Evolutionary conservation across 1,139 yeast species (phyloP).

Genomic region (Yamadazyma atlantica): DNA sequence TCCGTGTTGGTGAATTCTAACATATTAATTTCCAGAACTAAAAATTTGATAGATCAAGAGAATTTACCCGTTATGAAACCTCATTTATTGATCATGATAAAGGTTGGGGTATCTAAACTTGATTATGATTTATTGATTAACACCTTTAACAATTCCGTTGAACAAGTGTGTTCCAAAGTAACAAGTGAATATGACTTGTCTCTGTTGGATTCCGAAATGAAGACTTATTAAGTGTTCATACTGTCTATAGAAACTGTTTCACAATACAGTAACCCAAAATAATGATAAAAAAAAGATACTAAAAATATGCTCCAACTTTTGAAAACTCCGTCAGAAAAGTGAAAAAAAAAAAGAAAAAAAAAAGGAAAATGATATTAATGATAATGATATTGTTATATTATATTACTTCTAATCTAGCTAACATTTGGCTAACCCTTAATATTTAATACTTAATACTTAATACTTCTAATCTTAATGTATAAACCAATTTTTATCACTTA

Average conservation of each 20-base stretch:
- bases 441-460: constrained; percentile 5
- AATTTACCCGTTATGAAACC: constrained; percentile 69
- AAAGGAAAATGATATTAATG: neutral
- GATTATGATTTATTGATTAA: constrained; percentile 43
- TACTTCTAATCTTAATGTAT: neutral
- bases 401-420: neutral
- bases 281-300: neutral
- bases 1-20: constrained; percentile 47
- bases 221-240: constrained; percentile 2
- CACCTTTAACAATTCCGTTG: constrained; percentile 18
- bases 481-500: constrained; percentile 3
- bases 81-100: constrained; percentile 62
- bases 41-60: constrained; percentile 72
- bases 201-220: constrained; percentile 8
- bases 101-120: constrained; percentile 49
- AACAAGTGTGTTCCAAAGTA: constrained; percentile 16
- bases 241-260: no score
- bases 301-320: neutral
- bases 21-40: constrained; percentile 68
- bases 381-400: neutral
- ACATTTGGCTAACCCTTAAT: neutral
- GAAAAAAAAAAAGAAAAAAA: neutral
- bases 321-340: neutral
- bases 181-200: constrained; percentile 5
- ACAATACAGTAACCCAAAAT: no score